These are phyloP conservation scores for Penstemon newberryi DNA, from an alignment of 257 asterid species.

Conservation along the genomic window DNA sequence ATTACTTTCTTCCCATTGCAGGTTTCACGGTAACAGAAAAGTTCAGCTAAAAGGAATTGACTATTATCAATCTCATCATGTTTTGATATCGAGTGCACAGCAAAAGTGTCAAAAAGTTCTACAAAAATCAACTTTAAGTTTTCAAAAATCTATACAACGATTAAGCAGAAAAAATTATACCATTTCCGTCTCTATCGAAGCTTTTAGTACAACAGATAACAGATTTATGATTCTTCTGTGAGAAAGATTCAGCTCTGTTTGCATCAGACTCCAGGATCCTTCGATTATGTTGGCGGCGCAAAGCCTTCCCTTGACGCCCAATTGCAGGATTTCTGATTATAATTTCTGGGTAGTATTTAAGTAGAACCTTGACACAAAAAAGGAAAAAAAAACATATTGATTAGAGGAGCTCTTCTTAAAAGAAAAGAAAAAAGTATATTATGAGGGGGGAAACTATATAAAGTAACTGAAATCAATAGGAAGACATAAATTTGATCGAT, in stretches of 20 bases:
- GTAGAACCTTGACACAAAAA: slow-evolving; percentile 60
- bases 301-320: slow-evolving; percentile 96
- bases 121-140: slow-evolving; percentile 10
- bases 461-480: slow-evolving; percentile 9
- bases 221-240: slow-evolving; percentile 25
- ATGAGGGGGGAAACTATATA: not conserved
- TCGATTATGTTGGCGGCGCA: slow-evolving; percentile 78
- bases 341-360: slow-evolving; percentile 59
- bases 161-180: slow-evolving; percentile 15
- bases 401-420: slow-evolving; percentile 9
- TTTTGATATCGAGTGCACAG: slow-evolving; percentile 11
- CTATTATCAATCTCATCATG: not conserved
- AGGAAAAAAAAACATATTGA: slow-evolving; percentile 16
- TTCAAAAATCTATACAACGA: not conserved
- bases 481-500: slow-evolving; percentile 9
- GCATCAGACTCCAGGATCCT: slow-evolving; percentile 58
- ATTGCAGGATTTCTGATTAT: slow-evolving; percentile 54
- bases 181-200: slow-evolving; percentile 22
- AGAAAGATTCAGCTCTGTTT: slow-evolving; percentile 33
- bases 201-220: slow-evolving; percentile 13
- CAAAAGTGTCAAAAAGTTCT: slow-evolving; percentile 1
- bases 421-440: not conserved
- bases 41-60: not conserved
- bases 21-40: not conserved
- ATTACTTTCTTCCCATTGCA: not conserved